These are phyloP conservation scores for Entophlyctis luteolus DNA, from an alignment of 192 early-diverging fungal genomes.

Conservation along the genomic window DNA sequence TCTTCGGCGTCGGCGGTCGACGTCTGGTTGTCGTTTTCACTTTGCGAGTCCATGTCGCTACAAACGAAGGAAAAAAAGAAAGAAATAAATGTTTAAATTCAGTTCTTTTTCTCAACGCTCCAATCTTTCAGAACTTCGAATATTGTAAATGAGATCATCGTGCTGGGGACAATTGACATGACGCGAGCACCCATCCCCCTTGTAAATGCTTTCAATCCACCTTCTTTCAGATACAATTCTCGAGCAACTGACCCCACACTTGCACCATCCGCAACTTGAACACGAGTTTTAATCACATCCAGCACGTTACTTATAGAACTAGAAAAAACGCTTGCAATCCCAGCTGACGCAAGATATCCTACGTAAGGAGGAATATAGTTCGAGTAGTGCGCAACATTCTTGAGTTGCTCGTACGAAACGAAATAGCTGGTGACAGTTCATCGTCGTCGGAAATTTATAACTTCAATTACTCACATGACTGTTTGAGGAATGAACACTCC, in stretches of 20 bases:
- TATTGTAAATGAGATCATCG: constrained; percentile 67
- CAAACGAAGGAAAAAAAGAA: constrained; percentile 4
- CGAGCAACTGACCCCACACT: constrained; percentile 8
- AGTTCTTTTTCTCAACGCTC: background rate
- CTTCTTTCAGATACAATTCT: constrained; percentile 44
- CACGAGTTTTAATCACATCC: constrained; percentile 80
- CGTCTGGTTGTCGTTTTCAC: background rate
- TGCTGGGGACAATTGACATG: constrained; percentile 64
- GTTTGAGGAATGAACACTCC: constrained; percentile 76
- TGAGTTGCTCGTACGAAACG: constrained; percentile 62
- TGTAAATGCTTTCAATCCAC: constrained; percentile 59
- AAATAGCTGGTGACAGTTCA: constrained; percentile 54
- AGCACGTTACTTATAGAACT: constrained; percentile 61
- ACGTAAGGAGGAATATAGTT: constrained; percentile 29
- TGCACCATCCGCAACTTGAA: constrained; percentile 49
- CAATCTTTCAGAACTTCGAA: constrained; percentile 67
- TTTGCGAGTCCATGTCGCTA: background rate
- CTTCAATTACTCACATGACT: constrained; percentile 27
- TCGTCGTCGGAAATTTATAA: background rate
- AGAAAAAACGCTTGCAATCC: constrained; percentile 53
- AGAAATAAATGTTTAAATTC: background rate
- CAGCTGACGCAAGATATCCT: constrained; percentile 59
- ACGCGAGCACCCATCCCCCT: constrained; percentile 65
- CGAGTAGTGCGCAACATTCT: constrained; percentile 8
- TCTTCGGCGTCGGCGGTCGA: background rate